Percentiles rank a stretch among this genome's conserved stretches.
Evolutionary conservation across 768 basidiomycete species (phyloP).

Genomic region (Naganishia vaughanmartiniae): DNA sequence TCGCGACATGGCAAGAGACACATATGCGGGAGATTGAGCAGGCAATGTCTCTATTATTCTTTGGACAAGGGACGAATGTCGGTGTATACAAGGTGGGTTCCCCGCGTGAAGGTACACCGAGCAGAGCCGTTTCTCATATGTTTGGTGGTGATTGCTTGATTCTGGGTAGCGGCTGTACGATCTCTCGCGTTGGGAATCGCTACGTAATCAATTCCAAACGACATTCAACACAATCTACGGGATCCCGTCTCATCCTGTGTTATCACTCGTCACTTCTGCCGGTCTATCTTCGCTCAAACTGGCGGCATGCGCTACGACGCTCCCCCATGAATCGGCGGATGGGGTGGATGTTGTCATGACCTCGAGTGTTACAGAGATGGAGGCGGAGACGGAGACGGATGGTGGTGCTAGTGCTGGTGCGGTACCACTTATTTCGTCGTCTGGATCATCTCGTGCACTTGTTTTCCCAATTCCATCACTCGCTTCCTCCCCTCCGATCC

Average conservation of each 20-base stretch:
- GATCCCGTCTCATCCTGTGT: slow-evolving; percentile 78
- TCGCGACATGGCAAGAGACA: slow-evolving; percentile 72
- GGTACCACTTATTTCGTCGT: too few species aligned
- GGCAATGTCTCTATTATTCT: slow-evolving; percentile 73
- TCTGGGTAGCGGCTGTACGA: slow-evolving; percentile 73
- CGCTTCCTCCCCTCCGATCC: slow-evolving; percentile 43
- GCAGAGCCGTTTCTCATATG: not conserved
- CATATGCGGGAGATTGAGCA: slow-evolving; percentile 74
- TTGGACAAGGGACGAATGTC: slow-evolving; percentile 63
- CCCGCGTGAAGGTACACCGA: not conserved
- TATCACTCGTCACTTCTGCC: slow-evolving; percentile 83
- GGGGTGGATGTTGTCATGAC: slow-evolving; percentile 77
- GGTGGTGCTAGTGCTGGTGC: too few species aligned
- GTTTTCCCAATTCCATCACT: slow-evolving; percentile 51
- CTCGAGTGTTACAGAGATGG: slow-evolving; percentile 50
- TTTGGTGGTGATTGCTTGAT: not conserved
- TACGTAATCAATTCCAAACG: slow-evolving; percentile 74
- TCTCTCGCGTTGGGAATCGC: slow-evolving; percentile 67
- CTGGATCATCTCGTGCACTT: slow-evolving; percentile 42
- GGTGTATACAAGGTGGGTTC: slow-evolving; percentile 70
- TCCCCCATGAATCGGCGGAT: slow-evolving; percentile 58
- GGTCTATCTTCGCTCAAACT: slow-evolving; percentile 87
- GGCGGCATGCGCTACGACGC: slow-evolving; percentile 66
- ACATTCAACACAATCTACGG: slow-evolving; percentile 85
- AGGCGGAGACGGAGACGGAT: too few species aligned